Base-by-base conservation (phyloP, 2,329 filamentous ascomycete species). In the Colletotrichum magnum region DNA sequence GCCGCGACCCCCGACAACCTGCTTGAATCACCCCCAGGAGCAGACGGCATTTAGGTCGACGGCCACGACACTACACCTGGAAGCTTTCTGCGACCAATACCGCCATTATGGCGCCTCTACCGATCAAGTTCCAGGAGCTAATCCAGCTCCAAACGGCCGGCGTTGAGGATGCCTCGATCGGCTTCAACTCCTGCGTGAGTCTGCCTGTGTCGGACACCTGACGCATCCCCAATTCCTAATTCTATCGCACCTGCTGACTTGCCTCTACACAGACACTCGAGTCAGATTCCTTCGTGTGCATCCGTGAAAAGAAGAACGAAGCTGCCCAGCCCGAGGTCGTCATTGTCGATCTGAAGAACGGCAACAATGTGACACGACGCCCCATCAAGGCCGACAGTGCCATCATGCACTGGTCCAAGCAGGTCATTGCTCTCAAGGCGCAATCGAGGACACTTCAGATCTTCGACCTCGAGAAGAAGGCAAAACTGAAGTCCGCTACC, bases 381-480 rank as follows among this genome's bases (percentile, higher is more conserved):
- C 94, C 95, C 57, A 99, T 99, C 87, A 98, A 97, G 87, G 96
- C 96, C 78, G 96, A 99, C 85, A 98, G 95, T 89, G 96, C 97
- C 77, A 97, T 99, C 80, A 98, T 99, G 96, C 96, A 99, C 89
- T 97, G 94, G 94, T 92, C 89, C 76, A 93, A 92, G 80, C 94
- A 97, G 82, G 94, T 99, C 80, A 98, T 99, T 78, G 96, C 97
- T 72, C 89, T 99, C 75, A 97, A 97, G 85, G 95, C 96, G 57
- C 94, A 98, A 81, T 93, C 92, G 72, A 90, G 94, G 79, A 99
- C 96, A 74, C 89, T 99, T 71, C 97, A 99, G 85, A 97, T 99
- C 80, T 99, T 99, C 83, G 95, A 99, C 81, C 89, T 99, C 70
- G 91, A 90, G 75, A 89, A 92, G 76, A 99, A 98, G 87, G 90